A percentile compares a stretch with the other conserved stretches of the same genome.
phyloP scores from a whole-genome alignment of 208 protist species.

The Phytomonas francai region DNA sequence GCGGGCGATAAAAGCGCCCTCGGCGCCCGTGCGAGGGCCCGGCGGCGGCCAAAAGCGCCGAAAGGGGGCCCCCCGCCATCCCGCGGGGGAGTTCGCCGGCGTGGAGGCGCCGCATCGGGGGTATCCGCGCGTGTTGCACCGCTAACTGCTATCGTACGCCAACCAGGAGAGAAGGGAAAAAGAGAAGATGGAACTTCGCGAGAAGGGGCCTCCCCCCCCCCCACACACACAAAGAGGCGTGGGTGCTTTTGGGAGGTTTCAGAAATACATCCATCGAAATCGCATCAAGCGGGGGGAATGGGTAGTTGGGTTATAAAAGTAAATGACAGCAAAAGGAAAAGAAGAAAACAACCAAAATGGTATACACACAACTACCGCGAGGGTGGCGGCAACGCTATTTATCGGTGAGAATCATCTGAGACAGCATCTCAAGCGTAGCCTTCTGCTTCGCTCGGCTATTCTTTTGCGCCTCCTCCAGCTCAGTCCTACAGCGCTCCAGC shows the following conservation, averaged over 20 bases:
- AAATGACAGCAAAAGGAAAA: background rate
- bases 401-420: constrained; percentile 33
- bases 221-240: too few relatives aligned
- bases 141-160: too few relatives aligned
- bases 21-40: constrained; percentile 16
- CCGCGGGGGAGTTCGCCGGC: constrained; percentile 6
- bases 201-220: too few relatives aligned
- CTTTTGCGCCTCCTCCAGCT: constrained; percentile 30
- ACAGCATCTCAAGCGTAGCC: constrained; percentile 42
- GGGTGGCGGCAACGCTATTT: background rate
- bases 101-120: background rate
- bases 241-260: too few relatives aligned
- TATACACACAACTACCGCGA: background rate
- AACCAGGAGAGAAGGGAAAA: too few relatives aligned
- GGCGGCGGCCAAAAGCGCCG: background rate
- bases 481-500: constrained; percentile 11
- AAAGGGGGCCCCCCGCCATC: too few relatives aligned
- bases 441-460: constrained; percentile 29
- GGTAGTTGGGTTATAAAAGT: too few relatives aligned
- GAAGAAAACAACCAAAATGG: background rate
- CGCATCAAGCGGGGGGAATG: too few relatives aligned
- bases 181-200: too few relatives aligned
- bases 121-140: background rate
- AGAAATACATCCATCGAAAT: too few relatives aligned
- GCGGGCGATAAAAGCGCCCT: constrained; percentile 71